Conservation (phyloP, 495 filamentous ascomycete genomes). For the Peziza echinospora region DNA sequence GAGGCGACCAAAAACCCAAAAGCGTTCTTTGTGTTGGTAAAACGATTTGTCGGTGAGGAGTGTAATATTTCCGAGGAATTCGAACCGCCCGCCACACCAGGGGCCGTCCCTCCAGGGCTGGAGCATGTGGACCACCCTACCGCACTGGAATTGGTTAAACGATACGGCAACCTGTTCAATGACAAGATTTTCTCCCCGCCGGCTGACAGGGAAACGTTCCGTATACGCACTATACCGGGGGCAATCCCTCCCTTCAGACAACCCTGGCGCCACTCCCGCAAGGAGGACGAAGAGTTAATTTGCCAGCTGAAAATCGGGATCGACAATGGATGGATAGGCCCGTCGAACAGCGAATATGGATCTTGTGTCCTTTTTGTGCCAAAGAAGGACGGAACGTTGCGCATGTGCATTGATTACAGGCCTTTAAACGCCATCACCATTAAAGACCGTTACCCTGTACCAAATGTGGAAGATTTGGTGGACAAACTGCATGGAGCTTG, state of each 20-base stretch:
- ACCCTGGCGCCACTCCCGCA: neutral
- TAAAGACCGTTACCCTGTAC: slow-evolving; percentile 27
- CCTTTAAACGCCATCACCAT: slow-evolving; percentile 24
- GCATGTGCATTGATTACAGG: slow-evolving; percentile 27
- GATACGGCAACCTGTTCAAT: neutral
- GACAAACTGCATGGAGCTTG: slow-evolving; percentile 13
- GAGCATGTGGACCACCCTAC: too few relatives aligned
- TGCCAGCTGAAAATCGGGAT: neutral
- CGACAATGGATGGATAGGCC: neutral
- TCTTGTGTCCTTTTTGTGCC: neutral
- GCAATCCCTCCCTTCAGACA: too few relatives aligned
- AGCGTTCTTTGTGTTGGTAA: neutral
- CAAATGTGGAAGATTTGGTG: slow-evolving; percentile 26
- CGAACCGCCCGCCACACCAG: neutral
- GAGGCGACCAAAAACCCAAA: neutral
- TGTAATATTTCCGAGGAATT: neutral
- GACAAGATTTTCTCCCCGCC: neutral
- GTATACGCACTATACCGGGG: too few relatives aligned
- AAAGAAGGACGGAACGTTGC: neutral
- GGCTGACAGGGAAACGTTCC: neutral
- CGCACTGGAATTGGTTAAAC: neutral
- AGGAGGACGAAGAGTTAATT: neutral
- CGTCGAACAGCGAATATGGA: neutral
- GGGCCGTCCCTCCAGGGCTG: too few relatives aligned
- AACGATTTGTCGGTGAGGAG: neutral